Evolutionary conservation across 78 protist species (phyloP).

Genomic region (Protostelium mycophagum): DNA sequence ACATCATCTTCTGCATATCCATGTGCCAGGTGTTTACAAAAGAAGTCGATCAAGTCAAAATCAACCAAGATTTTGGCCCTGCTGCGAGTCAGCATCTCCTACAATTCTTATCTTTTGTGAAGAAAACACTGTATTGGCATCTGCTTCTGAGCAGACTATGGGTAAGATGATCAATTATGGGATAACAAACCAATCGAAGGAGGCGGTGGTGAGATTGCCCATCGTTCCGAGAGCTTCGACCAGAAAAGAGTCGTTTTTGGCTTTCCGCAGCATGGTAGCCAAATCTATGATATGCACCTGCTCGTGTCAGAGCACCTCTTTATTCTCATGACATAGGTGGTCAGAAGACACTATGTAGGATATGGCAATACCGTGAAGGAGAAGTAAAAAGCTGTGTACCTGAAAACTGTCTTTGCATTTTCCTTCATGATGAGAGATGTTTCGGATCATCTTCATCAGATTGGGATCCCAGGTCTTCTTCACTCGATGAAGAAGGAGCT

Average conservation of each 20-base stretch:
- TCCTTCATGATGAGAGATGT: neutral
- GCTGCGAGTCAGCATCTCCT: too few species aligned
- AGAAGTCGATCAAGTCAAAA: neutral
- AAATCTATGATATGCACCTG: neutral
- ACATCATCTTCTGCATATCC: constrained; percentile 11
- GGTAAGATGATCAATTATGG: too few species aligned
- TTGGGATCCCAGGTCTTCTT: neutral
- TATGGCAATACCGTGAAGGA: too few species aligned
- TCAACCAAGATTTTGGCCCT: neutral
- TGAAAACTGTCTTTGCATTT: neutral
- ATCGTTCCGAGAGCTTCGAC: constrained; percentile 14
- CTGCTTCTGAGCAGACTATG: too few species aligned
- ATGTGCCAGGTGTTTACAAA: neutral
- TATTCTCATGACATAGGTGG: too few species aligned
- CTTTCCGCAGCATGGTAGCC: neutral
- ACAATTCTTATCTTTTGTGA: too few species aligned
- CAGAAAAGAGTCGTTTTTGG: neutral
- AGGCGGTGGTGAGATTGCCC: neutral
- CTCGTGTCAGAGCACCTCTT: neutral
- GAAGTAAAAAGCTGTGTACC: neutral
- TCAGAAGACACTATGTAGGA: too few species aligned
- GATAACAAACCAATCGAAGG: neutral
- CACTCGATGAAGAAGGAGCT: constrained; percentile 4
- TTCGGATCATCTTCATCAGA: constrained; percentile 11
- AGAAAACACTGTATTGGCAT: neutral